These are phyloP conservation scores for Rhynchospora breviuscula DNA, from an alignment of 176 grass and related monocot species.

Conservation along the genomic window DNA sequence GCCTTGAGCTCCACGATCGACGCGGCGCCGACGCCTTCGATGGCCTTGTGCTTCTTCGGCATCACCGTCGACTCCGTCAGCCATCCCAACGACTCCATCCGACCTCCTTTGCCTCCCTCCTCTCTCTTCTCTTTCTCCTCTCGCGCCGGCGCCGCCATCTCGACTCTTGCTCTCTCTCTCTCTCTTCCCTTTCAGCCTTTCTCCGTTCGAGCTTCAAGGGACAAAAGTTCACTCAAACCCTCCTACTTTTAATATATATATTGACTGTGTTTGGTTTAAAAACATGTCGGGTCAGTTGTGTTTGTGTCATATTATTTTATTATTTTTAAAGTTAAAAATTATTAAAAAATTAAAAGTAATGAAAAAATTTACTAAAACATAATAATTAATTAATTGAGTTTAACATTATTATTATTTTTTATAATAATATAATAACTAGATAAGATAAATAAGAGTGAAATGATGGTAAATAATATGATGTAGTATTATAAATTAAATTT, in stretches of 20 bases:
- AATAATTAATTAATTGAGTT: no score
- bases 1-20: slow-evolving; percentile 96
- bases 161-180: background rate
- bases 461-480: no score
- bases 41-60: slow-evolving; percentile 97
- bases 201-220: background rate
- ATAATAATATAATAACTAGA: no score
- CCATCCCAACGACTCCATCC: slow-evolving; percentile 93
- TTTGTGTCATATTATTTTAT: no score
- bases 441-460: no score
- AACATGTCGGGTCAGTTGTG: no score
- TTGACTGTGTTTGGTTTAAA: no score
- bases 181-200: background rate
- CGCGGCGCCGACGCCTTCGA: slow-evolving; percentile 84
- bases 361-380: no score
- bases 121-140: slow-evolving; percentile 17
- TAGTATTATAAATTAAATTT: no score
- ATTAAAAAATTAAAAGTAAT: no score
- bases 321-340: no score
- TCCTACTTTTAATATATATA: background rate
- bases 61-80: slow-evolving; percentile 89
- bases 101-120: slow-evolving; percentile 28
- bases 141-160: background rate
- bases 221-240: background rate
- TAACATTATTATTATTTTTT: no score